A percentile compares a stretch with the other conserved stretches of the same genome.
Evolutionary conservation across 2,329 filamentous ascomycete genomes (phyloP).

Genomic region (Aureobasidium sp.): DNA sequence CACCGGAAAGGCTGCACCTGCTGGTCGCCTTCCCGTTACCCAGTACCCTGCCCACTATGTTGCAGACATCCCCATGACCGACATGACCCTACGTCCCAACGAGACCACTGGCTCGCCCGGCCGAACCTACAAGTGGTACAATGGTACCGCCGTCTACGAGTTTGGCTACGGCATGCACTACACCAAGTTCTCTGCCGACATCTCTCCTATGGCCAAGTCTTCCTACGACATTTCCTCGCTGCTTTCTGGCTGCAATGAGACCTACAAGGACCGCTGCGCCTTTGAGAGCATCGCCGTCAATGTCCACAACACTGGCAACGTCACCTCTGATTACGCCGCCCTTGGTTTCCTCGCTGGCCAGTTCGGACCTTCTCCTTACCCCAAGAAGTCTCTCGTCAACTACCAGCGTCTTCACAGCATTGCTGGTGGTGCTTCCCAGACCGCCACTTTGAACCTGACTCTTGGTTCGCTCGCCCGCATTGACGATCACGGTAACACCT

Average conservation of each 20-base stretch:
- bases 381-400: conserved; percentile 46
- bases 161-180: conserved; percentile 55
- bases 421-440: conserved; percentile 22
- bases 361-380: conserved; percentile 45
- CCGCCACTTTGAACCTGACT: conserved; percentile 36
- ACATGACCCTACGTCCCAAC: conserved; percentile 50
- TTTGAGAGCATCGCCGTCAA: conserved; percentile 38
- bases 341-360: conserved; percentile 45
- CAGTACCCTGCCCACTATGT: conserved; percentile 50
- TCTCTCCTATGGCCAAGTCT: conserved; percentile 15
- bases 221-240: conserved; percentile 33
- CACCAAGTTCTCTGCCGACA: conserved; percentile 42
- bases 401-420: conserved; percentile 40
- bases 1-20: conserved; percentile 44
- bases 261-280: conserved; percentile 37
- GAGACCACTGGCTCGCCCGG: conserved; percentile 37
- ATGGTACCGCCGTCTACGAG: conserved; percentile 41
- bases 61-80: conserved; percentile 45
- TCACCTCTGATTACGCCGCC: conserved; percentile 47
- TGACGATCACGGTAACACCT: conserved; percentile 44
- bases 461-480: conserved; percentile 46
- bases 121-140: conserved; percentile 55
- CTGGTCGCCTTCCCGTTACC: conserved; percentile 49
- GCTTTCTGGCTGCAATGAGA: conserved; percentile 29
- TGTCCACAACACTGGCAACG: conserved; percentile 43